Evolutionary conservation across 1,139 yeast genomes (phyloP), one percentile per base, ranked within the genome.

Genomic region (Geotrichum aggregatum): DNA sequence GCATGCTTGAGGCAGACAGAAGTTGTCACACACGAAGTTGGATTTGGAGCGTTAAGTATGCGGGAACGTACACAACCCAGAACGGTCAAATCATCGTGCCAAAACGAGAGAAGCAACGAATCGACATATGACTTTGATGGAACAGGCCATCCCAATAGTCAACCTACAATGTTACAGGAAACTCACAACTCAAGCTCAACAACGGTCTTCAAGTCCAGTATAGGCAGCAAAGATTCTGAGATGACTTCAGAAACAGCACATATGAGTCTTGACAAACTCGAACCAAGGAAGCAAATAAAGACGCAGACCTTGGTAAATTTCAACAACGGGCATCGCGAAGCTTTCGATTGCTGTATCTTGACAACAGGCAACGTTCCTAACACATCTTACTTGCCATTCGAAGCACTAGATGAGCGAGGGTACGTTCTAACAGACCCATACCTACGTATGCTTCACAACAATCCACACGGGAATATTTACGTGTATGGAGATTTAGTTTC

Each of bases 281-380:
- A n/a, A 13, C 31, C 28, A 3, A 24, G 14, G 5, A 11, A 7
- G 21, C 13, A 6, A 21, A 11, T 10, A n/a, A 22, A 21, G 14
- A 16, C 36, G 11, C 36, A 39, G n/a, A 52, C 52, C 10, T 28
- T 50, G 3, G 46, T 53, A 2, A 39, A 35, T 18, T 53, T 53
- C 40, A 46, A 44, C 33, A 49, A 53, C 21, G 56, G 54, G 11
- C n/a, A 35, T 19, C 22, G 26, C 26, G 46, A 42, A 33, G 21
- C 41, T 4, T 47, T 46, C 30, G 56, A 53, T 33, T 43, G 46
- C 43, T 49, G 40, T 21, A 50, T 53, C 34, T 34, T 43, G 7
- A 45, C 54, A 11, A 50, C 54, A 8, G 56, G 56, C 7, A 50
- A 50, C 33, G 40, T 30, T 14, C 56, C 56, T 10, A 53, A 53